phyloP scores from a whole-genome alignment of 257 asterid species.

The Solanum verrucosum region DNA sequence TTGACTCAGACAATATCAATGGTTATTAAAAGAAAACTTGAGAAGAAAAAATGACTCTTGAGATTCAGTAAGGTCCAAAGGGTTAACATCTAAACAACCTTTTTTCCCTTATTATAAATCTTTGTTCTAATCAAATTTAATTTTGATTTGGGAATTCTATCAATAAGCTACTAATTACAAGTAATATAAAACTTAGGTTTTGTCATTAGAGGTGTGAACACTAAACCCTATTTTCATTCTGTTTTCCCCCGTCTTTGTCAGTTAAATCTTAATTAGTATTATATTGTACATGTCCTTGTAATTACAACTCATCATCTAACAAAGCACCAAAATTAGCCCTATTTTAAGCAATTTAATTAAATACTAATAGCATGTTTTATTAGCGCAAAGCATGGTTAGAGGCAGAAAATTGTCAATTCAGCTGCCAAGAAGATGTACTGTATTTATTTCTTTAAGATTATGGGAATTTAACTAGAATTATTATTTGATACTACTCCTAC shows the following conservation, averaged over 20 bases:
- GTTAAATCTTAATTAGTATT: not conserved
- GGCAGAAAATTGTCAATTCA: not conserved
- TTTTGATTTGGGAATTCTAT: not conserved
- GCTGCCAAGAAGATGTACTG: not conserved
- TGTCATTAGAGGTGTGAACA: not conserved
- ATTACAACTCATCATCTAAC: not conserved
- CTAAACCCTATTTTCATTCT: not conserved
- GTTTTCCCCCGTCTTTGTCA: not conserved
- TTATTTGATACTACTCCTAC: not conserved
- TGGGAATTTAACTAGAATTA: not conserved
- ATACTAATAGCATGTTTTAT: not conserved
- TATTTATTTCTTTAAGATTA: not conserved
- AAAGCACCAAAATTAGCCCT: not conserved
- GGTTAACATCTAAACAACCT: not conserved
- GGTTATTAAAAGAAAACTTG: not conserved
- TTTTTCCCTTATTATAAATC: not conserved
- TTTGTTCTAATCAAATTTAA: not conserved
- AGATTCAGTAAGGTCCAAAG: not conserved
- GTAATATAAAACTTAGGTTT: not conserved
- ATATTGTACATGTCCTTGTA: not conserved
- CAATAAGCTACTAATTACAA: not conserved
- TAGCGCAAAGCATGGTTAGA: not conserved
- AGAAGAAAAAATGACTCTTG: not conserved
- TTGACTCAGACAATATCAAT: not conserved
- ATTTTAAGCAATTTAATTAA: not conserved